Base-by-base conservation (phyloP, 371 early-diverging fungal species). In the Astathelohania contejeani region DNA sequence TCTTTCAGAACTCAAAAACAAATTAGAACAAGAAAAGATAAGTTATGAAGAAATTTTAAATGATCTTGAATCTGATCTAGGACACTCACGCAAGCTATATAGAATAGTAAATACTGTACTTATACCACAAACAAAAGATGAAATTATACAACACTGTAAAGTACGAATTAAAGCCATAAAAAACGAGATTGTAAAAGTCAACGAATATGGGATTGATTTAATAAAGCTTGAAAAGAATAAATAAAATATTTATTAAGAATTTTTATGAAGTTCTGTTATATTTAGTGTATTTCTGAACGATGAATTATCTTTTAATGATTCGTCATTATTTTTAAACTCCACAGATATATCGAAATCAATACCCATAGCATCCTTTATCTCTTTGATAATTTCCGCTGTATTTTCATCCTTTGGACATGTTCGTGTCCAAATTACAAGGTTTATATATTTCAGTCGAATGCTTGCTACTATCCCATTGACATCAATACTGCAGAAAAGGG, bases 401-500 rank as follows among this genome's bases (percentile, higher is more conserved):
- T 67, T 55, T 20, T 53, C 45, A 18, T 38, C 45, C 20, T 26
- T 35, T 0, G 71, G 69, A 32, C 61, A 29, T 1, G 27, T 57
- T 48, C 51, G 60, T 7, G 64, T 54, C 74, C 74, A 74, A 32
- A 74, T 55, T 27, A 56, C 49, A 16, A 74, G 55, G 47, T 67
- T 71, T 32, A 65, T 53, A 37, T 58, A 46, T 25, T 62, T 56
- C 16, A 47, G 45, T 62, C 69, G 62, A 22, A 66, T 57, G 40
- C 65, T 68, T 7, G 60, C 62, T 20, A 62, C 61, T 25, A 74
- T 64, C 6, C 74, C 74, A 35, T 70, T 71, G 12, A 63, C 59
- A n/a, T 58, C 58, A 53, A 67, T 57, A 20, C 47, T 65, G 22
- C 43, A 57, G 56, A 71, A 71, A 29, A 45, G 54, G 19, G 39